phyloP scores from a whole-genome alignment of 306 rosid genomes.

The Arachis hypogaea region DNA sequence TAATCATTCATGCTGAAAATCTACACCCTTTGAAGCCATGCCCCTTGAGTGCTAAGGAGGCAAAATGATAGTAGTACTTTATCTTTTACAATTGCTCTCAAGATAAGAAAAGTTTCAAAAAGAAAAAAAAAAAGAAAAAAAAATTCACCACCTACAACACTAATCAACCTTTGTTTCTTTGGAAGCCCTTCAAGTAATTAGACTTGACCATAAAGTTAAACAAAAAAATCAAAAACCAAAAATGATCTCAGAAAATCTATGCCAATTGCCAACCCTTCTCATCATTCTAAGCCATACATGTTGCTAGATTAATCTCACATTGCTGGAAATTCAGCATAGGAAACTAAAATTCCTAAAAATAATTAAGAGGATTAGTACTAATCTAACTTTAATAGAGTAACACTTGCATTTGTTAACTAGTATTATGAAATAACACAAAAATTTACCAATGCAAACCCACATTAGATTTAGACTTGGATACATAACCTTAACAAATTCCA shows the following conservation, averaged over 20 bases:
- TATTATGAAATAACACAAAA: slow-evolving; percentile 2
- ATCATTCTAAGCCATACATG: neutral
- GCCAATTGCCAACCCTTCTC: neutral
- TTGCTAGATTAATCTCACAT: neutral
- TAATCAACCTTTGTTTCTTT: slow-evolving; percentile 14
- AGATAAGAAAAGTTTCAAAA: slow-evolving; percentile 4
- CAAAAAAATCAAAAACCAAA: neutral
- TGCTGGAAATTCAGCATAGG: neutral
- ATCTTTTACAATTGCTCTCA: slow-evolving; percentile 27
- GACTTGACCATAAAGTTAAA: neutral
- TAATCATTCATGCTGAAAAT: slow-evolving; percentile 38
- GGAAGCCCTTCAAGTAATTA: neutral
- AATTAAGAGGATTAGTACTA: neutral
- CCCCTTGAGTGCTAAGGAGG: slow-evolving; percentile 39
- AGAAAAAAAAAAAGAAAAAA: neutral
- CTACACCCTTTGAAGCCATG: slow-evolving; percentile 10
- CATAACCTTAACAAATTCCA: slow-evolving; percentile 14
- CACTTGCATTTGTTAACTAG: slow-evolving; percentile 29
- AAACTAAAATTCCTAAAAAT: neutral
- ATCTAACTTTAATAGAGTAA: slow-evolving; percentile 26
- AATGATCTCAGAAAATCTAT: neutral
- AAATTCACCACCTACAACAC: slow-evolving; percentile 7
- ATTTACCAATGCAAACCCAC: slow-evolving; percentile 28
- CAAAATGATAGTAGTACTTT: slow-evolving; percentile 38
- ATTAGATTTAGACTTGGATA: neutral